Base-by-base conservation (phyloP, 2,329 filamentous ascomycete species). In the Tolypocladium paradoxum region DNA sequence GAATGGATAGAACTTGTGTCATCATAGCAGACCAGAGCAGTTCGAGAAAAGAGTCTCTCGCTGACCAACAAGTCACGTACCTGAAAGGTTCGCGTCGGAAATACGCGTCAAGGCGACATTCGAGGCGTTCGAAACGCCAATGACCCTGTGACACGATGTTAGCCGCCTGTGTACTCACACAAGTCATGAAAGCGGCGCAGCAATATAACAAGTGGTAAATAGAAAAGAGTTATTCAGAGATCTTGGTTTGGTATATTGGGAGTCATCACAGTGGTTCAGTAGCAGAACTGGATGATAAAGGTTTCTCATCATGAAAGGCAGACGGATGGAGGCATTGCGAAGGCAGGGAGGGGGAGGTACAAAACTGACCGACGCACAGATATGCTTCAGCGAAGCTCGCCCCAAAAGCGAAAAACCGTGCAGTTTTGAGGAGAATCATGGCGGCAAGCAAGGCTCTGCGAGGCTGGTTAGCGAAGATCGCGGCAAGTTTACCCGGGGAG, bases 1-100 rank as follows among this genome's bases (percentile, higher is more conserved):
- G 83, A 87, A 87, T 87, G 83, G 83, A 87, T 86, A 84, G 60
- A 82, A 82, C 83, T 83, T 72, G 67, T 67, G 57, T 72, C 68
- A 73, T 72, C 68, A 71, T 65, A 54, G 54, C 35, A 34, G 45
- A 47, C 43, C 35, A 27, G 31, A 43, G 16, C 36, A 36, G 16
- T 12, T 20, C 31, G 24, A 33, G 22, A 24, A 24, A 22, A 27
- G 31, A 31, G 1, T 31, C 20, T 20, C 20, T 24, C 14, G 24
- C 24, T 34, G 4, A 27, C 29, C 5, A 34, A 12, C 34, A 62
- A 60, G 54, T 59, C 33, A 64, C 61, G 55, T 61, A 59, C 54
- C 49, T 31, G 38, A 24, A 45, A 4, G 6, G 1, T 29, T 29
- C 6, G 16, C 24, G 12, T 12, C 24, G 12, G 24, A 50, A 16